phyloP scores from a whole-genome alignment of 257 asterid species.

The Nyctanthes arbortristis region DNA sequence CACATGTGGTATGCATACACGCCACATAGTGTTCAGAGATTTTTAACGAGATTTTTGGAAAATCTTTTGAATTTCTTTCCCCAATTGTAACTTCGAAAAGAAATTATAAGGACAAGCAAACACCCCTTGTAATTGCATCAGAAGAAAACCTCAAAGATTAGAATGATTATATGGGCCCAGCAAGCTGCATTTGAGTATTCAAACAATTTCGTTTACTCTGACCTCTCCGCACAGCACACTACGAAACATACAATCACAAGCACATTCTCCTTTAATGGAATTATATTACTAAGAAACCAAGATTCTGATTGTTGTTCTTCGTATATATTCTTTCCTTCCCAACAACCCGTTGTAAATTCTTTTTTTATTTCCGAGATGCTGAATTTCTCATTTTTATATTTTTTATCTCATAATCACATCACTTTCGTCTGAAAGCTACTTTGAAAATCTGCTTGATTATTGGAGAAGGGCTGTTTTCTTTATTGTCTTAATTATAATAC shows the following conservation, averaged over 20 bases:
- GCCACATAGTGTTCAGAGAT: too few relatives aligned
- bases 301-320: too few relatives aligned
- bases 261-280: neutral
- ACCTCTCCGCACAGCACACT: neutral
- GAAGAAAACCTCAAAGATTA: too few relatives aligned
- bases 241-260: neutral
- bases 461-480: neutral
- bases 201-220: neutral
- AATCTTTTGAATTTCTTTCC: too few relatives aligned
- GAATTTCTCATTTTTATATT: neutral
- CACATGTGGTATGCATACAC: too few relatives aligned
- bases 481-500: neutral
- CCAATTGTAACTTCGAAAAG: too few relatives aligned
- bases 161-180: too few relatives aligned
- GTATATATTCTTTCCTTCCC: too few relatives aligned
- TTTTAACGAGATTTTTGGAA: too few relatives aligned
- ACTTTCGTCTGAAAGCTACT: neutral
- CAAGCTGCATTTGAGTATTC: neutral
- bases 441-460: neutral
- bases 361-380: neutral
- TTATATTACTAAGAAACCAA: too few relatives aligned
- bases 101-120: too few relatives aligned
- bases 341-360: neutral
- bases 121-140: too few relatives aligned
- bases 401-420: neutral